These are phyloP conservation scores for Calonectria fujianensis DNA, from an alignment of 2,329 filamentous ascomycete species.

Conservation along the genomic window DNA sequence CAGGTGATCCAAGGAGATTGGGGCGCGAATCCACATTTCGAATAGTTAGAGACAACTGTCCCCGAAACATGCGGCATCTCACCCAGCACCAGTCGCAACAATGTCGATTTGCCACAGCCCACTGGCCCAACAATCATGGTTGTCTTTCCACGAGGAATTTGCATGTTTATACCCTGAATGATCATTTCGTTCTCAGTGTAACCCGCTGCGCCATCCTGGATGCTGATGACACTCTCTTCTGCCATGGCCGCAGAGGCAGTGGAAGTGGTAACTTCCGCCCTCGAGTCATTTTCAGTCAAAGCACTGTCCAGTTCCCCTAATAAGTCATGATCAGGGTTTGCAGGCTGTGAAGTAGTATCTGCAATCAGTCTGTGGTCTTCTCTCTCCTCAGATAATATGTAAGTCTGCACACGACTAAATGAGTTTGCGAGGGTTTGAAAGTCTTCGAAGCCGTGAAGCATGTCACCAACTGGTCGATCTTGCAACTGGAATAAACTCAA, in stretches of 20 bases:
- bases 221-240: not conserved
- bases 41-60: slow-evolving; percentile 25
- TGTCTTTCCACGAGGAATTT: slow-evolving; percentile 5
- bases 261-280: not conserved
- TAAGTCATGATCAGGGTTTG: no score
- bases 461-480: not conserved
- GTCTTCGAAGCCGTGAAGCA: slow-evolving; percentile 17
- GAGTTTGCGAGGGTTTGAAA: not conserved
- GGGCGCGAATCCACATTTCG: slow-evolving; percentile 47
- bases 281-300: not conserved
- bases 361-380: not conserved
- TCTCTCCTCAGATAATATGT: slow-evolving; percentile 4
- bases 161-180: not conserved
- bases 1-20: slow-evolving; percentile 57
- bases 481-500: slow-evolving; percentile 11
- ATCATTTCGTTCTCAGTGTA: not conserved
- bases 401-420: slow-evolving; percentile 3
- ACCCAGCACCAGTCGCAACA: not conserved
- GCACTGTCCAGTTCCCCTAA: not conserved
- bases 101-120: slow-evolving; percentile 3
- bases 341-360: not conserved
- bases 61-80: slow-evolving; percentile 27
- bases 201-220: not conserved
- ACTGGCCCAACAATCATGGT: slow-evolving; percentile 18
- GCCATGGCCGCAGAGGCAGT: not conserved